Base-by-base conservation (phyloP, 345 rosid species). In the Sisymbrium altissimum region DNA sequence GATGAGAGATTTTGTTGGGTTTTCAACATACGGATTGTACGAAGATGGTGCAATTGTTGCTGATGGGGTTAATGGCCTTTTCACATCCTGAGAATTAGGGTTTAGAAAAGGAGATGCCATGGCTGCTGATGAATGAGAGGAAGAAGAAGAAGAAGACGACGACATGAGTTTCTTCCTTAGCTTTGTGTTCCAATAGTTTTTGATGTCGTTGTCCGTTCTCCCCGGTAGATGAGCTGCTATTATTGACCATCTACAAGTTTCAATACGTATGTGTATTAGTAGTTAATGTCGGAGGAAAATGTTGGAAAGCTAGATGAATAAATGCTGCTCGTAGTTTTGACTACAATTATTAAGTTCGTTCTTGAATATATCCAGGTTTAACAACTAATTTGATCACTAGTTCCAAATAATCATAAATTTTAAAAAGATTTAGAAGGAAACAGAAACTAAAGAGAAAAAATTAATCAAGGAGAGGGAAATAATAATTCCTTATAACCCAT, bases 151-250 rank as follows among this genome's bases (percentile, higher is more conserved):
- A 23, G 25, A 52, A 39, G 62, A 58, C 13, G 80, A 71, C 30
- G 77, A 85, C 81, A 88, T 78, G 66, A 89, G 84, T 78, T 86
- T 93, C 83, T 90, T 93, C 89, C 89, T 93, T 49, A 93, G 95
- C 85, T 93, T 93, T 33, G 97, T 93, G 84, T 90, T 93, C 98
- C 97, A 93, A 76, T 90, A 85, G 80, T 93, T 93, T 77, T 93
- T 93, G 48, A 93, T 88, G 80, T 93, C 98, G 64, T 93, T 93
- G 58, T 93, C 98, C 9, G 98, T 93, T 78, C 98, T 85, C 30
- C 97, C 96, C 15, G 96, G 98, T 64, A 90, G 84, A 72, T 93
- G 98, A 85, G 89, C 96, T 63, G 98, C 98, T 72, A 93, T 93
- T 73, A 90, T 90, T 86, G 96, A 91, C 98, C 98, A 93, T 80